Base-by-base conservation (phyloP, 2,329 filamentous ascomycete genomes). In the Ophiostoma montium region DNA sequence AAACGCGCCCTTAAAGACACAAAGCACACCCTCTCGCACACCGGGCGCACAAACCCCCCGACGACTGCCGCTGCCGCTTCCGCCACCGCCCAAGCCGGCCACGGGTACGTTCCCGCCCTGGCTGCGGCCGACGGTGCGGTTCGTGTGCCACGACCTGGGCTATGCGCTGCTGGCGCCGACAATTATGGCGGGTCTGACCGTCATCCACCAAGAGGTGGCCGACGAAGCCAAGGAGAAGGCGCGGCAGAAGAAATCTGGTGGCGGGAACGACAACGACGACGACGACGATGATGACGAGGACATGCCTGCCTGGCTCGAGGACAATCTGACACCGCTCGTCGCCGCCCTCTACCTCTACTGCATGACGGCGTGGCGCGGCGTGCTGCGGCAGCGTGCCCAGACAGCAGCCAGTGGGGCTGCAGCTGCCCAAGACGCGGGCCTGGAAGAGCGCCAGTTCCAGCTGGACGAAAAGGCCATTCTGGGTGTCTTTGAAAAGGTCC, bases 101-200 rank as follows among this genome's bases (percentile, higher is more conserved):
- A 12, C 27, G 8, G 30, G 30, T n/a, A 13, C 43, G 11, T 49
- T 52, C 23, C 50, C 80, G 0, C 64, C 67, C 7, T 94, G 85
- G 84, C 70, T 82, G n/a, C 78, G 80, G 59, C 76, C 81, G 1
- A 72, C 76, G 0, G 77, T 86, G 9, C 75, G 83, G 21, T 74
- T 72, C 51, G 63, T 94, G 11, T 82, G 83, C 61, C 72, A 71
- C 35, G 71, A 74, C 21, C 70, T 86, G 10, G 70, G 71, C 1
- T 76, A 79, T 1, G 71, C 75, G 7, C 70, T 69, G 4, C 72
- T 88, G 3, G 78, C 77, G 0, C 83, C 84, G 0, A 84, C 87
- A 48, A 74, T 94, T 0, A 76, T 86, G 45, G 82, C 85, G 0
- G 87, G 85, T 1, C 72, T 88, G 47, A 82, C 83, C 68, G 65